Evolutionary conservation across 1,284 basidiomycete species (phyloP), one percentile per base, ranked within the genome.

Genomic region (Microstroma glucosiphilum): DNA sequence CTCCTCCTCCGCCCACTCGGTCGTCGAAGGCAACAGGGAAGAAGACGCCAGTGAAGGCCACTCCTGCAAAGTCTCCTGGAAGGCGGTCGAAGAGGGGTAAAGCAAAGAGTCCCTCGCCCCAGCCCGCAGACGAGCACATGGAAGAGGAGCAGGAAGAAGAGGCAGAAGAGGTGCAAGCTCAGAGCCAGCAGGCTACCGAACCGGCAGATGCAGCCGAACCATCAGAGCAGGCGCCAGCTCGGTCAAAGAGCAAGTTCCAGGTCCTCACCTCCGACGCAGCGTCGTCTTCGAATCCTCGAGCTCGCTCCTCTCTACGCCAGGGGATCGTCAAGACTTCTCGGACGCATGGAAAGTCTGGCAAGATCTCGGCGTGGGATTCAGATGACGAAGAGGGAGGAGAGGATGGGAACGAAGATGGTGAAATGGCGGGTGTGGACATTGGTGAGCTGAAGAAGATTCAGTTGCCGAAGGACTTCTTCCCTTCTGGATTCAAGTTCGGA

Each of bases 391-490:
- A 67, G 11, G 74, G 71, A n/a, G 76, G 75, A 25, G 71, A 76
- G 41, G 72, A 76, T 7, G 43, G 17, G 21, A 48, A 48, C 43
- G 51, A 13, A 54, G 51, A 54, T 25, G 17, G 13, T 21, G 17
- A 17, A 25, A n/a, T 48, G 46, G 46, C 46, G n/a, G 46, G n/a
- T 48, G n/a, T 48, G 17, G 51, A 54, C 25, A 25, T 25, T 17
- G 73, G 70, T n/a, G 76, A 75, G 21, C 62, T 78, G 19, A 62
- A 68, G 30, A 77, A 76, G 69, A 78, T 78, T 67, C 76, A 75
- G 64, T 51, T 76, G 55, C 76, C 76, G 3, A 61, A 68, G 41
- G 69, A 65, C 57, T 58, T 77, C 48, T 78, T 78, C 60, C 75
- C 76, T 3, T 54, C 62, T 37, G 68, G 72, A 21, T 77, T 78